These are phyloP conservation scores for Thinopyrum elongatum DNA, from an alignment of 176 grass and related monocot species.

Conservation along the genomic window DNA sequence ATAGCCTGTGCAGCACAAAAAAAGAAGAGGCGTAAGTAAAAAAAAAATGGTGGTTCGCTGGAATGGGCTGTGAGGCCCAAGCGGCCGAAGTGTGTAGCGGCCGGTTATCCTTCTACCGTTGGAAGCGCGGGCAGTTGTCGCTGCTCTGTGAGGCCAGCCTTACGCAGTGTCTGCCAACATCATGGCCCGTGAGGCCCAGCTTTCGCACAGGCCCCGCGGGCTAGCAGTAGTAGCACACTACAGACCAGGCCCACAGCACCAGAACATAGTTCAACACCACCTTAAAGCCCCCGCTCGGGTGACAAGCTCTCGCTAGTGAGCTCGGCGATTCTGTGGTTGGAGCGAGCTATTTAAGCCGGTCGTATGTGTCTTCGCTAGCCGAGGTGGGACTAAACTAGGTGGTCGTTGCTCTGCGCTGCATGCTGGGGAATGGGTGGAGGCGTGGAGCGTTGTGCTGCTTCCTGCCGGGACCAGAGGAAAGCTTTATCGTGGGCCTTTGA, in stretches of 20 bases:
- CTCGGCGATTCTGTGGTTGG: too few relatives aligned
- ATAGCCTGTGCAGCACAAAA: too few relatives aligned
- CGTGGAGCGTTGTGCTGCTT: too few relatives aligned
- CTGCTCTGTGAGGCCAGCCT: slow-evolving; percentile 53
- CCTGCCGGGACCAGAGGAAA: too few relatives aligned
- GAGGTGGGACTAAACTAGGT: too few relatives aligned
- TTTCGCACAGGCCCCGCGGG: background rate
- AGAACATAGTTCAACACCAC: background rate
- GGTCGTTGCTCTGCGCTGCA: too few relatives aligned
- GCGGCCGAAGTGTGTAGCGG: background rate
- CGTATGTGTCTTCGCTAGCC: too few relatives aligned
- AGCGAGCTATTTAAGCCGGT: too few relatives aligned
- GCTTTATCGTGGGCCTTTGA: too few relatives aligned
- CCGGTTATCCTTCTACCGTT: slow-evolving; percentile 43
- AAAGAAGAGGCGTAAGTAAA: too few relatives aligned
- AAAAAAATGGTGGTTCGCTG: background rate
- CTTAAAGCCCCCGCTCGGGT: background rate
- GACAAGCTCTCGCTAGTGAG: background rate
- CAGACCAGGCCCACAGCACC: background rate
- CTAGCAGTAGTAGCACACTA: background rate
- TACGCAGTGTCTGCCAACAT: background rate
- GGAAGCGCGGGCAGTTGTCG: slow-evolving; percentile 30
- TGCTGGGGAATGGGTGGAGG: too few relatives aligned
- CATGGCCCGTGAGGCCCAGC: background rate
- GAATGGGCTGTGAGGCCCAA: background rate